These are phyloP conservation scores for Solanum chmielewskii DNA, from an alignment of 257 asterid species.

Conservation along the genomic window DNA sequence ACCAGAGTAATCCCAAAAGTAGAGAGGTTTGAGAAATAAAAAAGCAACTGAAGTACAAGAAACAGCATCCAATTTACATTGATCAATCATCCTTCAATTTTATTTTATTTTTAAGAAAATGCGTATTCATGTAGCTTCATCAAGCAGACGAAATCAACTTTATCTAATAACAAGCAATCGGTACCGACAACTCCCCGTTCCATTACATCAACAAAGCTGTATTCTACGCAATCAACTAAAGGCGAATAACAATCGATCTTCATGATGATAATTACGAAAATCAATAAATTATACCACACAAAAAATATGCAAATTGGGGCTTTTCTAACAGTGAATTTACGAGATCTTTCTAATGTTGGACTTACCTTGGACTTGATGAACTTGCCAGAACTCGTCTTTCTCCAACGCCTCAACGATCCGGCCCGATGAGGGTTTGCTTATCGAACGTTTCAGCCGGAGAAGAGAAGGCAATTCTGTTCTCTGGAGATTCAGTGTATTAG, in stretches of 20 bases:
- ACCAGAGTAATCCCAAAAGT: not conserved
- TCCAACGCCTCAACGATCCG: not conserved
- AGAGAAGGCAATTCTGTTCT: not conserved
- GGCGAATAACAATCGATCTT: not conserved
- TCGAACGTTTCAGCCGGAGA: not conserved
- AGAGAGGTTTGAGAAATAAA: not conserved
- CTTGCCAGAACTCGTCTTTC: not conserved
- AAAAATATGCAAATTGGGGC: not conserved
- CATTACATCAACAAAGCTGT: not conserved
- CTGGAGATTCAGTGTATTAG: not conserved
- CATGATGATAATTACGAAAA: not conserved
- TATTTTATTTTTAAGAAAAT: not conserved
- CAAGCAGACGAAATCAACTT: not conserved
- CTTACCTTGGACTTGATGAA: slow-evolving; percentile 30
- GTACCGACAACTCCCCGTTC: not conserved
- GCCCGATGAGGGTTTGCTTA: not conserved
- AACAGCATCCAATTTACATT: not conserved
- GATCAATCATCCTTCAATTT: not conserved
- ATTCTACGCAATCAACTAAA: not conserved
- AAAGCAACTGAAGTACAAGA: not conserved
- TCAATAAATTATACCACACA: not conserved
- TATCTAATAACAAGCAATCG: not conserved
- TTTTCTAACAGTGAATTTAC: not conserved
- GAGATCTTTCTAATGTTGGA: slow-evolving; percentile 1
- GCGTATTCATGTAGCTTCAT: not conserved